These are phyloP conservation scores for Cruciata laevipes DNA, from an alignment of 257 asterid species.

Conservation along the genomic window DNA sequence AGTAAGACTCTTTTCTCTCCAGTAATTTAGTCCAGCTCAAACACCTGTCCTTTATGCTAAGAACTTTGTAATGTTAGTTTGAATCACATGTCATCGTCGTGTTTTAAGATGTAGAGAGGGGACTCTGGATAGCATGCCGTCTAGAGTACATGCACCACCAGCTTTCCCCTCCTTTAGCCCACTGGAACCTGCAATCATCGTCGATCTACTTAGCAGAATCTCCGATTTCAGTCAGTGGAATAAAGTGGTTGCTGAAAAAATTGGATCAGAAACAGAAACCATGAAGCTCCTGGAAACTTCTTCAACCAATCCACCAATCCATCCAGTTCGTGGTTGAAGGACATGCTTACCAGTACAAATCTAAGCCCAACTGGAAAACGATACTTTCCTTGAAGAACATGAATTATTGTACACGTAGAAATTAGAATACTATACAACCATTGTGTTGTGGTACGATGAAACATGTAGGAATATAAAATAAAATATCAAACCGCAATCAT, in stretches of 20 bases:
- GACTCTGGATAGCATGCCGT: constrained; percentile 73
- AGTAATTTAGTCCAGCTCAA: not conserved
- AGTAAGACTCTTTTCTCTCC: constrained; percentile 26
- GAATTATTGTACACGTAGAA: no score
- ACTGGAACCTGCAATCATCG: constrained; percentile 58
- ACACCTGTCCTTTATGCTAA: not conserved
- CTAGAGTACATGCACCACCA: constrained; percentile 79
- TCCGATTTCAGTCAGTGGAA: constrained; percentile 23
- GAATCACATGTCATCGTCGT: not conserved
- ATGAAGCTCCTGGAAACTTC: constrained; percentile 33
- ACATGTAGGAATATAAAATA: no score
- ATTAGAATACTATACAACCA: no score
- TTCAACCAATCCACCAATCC: no score
- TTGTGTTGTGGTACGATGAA: no score
- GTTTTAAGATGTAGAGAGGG: constrained; percentile 39
- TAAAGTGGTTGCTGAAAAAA: constrained; percentile 39
- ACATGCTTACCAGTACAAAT: no score
- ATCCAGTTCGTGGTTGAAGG: no score
- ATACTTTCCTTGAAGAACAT: no score
- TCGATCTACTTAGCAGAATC: constrained; percentile 63
- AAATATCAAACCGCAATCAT: no score
- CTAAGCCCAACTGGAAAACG: no score
- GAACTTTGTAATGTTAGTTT: no score
- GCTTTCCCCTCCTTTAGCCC: constrained; percentile 55
- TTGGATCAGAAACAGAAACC: no score